Conservation (phyloP, 352 stramenopile species). For the Globisporangium spiculum region DNA sequence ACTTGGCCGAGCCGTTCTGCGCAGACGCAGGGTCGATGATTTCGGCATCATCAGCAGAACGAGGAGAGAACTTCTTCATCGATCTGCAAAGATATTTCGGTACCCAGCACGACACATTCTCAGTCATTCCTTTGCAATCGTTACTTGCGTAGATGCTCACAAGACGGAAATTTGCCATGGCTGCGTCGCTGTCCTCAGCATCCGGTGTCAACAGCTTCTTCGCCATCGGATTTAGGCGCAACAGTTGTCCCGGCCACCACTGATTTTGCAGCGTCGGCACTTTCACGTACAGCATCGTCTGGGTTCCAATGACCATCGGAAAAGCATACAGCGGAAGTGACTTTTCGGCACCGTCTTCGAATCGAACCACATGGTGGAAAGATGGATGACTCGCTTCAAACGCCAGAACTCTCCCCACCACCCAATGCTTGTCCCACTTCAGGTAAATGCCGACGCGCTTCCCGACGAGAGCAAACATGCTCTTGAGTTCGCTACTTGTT, state of each 20-base stretch:
- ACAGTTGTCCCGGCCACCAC: conserved; percentile 77
- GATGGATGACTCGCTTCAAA: conserved; percentile 52
- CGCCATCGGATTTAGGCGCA: conserved; percentile 63
- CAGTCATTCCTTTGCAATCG: conserved; percentile 24
- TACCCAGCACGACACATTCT: conserved; percentile 71
- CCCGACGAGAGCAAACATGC: conserved; percentile 60
- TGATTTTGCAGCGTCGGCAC: conserved; percentile 49
- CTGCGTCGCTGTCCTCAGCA: conserved; percentile 32
- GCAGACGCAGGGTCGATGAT: not conserved
- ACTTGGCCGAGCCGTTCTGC: conserved; percentile 4
- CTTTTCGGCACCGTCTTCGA: conserved; percentile 64
- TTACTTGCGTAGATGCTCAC: conserved; percentile 54
- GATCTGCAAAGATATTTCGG: conserved; percentile 73
- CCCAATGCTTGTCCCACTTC: conserved; percentile 78
- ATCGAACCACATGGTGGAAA: conserved; percentile 61
- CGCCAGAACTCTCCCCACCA: conserved; percentile 58
- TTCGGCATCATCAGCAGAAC: not conserved
- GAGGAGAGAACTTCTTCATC: conserved; percentile 23
- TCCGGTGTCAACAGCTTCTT: conserved; percentile 36
- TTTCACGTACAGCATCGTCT: conserved; percentile 67
- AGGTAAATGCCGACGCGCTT: conserved; percentile 68
- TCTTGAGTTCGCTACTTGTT: conserved; percentile 39
- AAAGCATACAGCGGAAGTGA: conserved; percentile 68
- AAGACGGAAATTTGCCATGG: conserved; percentile 43
- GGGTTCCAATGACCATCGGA: conserved; percentile 63